These are phyloP conservation scores for Pleomassaria siparia DNA, from an alignment of 2,329 filamentous ascomycete species.

Conservation along the genomic window DNA sequence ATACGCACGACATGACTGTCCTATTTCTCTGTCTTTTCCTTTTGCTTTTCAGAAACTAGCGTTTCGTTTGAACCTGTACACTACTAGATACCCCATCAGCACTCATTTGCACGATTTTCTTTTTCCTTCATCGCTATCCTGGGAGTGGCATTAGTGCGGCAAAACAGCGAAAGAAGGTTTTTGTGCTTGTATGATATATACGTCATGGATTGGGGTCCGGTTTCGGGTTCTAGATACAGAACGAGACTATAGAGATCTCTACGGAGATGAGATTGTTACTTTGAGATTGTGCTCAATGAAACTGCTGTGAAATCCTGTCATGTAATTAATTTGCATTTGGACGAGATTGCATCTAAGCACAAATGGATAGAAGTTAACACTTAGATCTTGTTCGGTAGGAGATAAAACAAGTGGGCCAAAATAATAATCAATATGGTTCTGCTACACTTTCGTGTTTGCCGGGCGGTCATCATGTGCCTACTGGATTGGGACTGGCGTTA, in stretches of 20 bases:
- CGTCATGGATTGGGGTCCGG: neutral
- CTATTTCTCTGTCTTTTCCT: neutral
- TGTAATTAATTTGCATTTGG: too few species aligned
- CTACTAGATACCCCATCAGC: slow-evolving; percentile 13
- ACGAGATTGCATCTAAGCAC: too few species aligned
- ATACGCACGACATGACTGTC: slow-evolving; percentile 1
- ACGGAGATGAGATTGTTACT: neutral
- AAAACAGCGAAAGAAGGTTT: neutral
- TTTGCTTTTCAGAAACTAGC: neutral
- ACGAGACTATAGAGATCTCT: neutral
- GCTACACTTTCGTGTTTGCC: too few species aligned
- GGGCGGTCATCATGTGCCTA: neutral
- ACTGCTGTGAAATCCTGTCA: neutral
- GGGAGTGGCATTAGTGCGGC: slow-evolving; percentile 5
- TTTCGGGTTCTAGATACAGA: neutral
- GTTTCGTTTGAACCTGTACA: slow-evolving; percentile 10
- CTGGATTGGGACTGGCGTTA: neutral
- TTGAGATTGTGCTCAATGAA: neutral
- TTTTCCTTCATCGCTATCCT: neutral
- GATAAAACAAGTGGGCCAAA: too few species aligned
- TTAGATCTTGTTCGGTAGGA: too few species aligned
- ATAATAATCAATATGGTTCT: too few species aligned
- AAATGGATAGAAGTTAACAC: too few species aligned
- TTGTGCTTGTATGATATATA: neutral
- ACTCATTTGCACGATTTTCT: slow-evolving; percentile 5